Evolutionary conservation across 176 grass and related monocot species (phyloP).

Genomic region (Aegilops umbellulata): DNA sequence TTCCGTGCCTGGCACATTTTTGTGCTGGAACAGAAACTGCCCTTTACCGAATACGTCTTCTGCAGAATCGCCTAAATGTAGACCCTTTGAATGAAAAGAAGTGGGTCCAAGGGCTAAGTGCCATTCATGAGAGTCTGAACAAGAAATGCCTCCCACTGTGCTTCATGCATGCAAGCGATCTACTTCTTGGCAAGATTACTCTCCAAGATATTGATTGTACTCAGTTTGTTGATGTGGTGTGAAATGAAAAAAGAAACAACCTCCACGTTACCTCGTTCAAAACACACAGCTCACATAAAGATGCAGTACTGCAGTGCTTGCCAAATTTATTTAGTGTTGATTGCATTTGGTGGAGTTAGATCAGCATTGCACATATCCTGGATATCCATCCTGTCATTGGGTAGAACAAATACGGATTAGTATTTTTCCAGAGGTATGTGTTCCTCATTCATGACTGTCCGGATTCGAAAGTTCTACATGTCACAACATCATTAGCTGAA

Average conservation of each 20-base stretch:
- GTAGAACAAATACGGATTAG: background rate
- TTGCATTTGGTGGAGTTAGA: background rate
- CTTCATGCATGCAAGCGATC: slow-evolving; percentile 65
- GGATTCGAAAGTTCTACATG: background rate
- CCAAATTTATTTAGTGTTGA: background rate
- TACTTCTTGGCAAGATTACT: slow-evolving; percentile 78
- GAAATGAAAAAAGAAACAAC: slow-evolving; percentile 23
- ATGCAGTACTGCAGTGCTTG: background rate
- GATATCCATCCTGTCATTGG: background rate
- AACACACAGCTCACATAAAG: background rate
- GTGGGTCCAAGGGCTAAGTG: slow-evolving; percentile 74
- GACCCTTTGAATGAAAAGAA: slow-evolving; percentile 82
- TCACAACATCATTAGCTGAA: background rate
- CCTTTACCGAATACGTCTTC: slow-evolving; percentile 71
- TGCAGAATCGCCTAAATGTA: slow-evolving; percentile 89
- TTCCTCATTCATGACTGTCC: background rate
- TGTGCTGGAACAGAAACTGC: slow-evolving; percentile 56
- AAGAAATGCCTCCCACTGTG: slow-evolving; percentile 91
- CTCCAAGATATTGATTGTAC: slow-evolving; percentile 89
- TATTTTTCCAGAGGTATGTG: background rate
- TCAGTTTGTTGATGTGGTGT: slow-evolving; percentile 63
- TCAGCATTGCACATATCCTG: background rate
- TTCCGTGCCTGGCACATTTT: slow-evolving; percentile 72
- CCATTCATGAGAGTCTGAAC: slow-evolving; percentile 85
- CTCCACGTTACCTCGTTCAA: background rate